Conservation (phyloP, 129 eudicot species). For the Oenanthe sinensis region DNA sequence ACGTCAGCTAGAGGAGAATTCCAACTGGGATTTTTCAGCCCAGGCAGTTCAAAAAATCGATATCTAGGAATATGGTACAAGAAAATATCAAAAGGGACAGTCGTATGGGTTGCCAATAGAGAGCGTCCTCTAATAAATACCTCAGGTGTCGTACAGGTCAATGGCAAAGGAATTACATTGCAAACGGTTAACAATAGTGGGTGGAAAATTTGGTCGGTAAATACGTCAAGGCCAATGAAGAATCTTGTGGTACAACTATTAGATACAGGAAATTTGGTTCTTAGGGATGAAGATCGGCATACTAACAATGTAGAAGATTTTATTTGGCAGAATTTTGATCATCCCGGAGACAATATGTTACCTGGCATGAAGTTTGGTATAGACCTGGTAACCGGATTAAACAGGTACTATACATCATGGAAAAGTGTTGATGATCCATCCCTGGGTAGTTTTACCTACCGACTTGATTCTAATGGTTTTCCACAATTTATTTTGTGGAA, state of each 20-base stretch:
- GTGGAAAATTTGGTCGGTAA: not conserved
- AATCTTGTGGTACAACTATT: not conserved
- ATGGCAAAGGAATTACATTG: not conserved
- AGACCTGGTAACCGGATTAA: not conserved
- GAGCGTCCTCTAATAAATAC: not conserved
- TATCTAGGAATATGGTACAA: not conserved
- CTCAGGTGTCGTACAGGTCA: not conserved
- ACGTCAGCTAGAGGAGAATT: not conserved
- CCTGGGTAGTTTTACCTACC: not conserved
- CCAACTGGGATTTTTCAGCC: not conserved
- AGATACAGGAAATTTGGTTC: constrained; percentile 16
- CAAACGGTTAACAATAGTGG: not conserved
- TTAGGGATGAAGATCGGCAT: not conserved
- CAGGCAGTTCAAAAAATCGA: not conserved
- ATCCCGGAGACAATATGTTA: not conserved
- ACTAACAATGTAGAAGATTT: not conserved
- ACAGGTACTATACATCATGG: not conserved
- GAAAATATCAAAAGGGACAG: not conserved
- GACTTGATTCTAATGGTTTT: not conserved
- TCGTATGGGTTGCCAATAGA: not conserved
- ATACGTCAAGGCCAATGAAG: not conserved
- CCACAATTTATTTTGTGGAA: not conserved
- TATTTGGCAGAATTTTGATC: constrained; percentile 19
- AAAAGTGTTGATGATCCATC: constrained; percentile 3
- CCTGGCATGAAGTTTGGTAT: not conserved